Percentiles rank a stretch among this genome's conserved stretches.
Conservation (phyloP, 306 rosid species). For the Erythrophleum fordii region DNA sequence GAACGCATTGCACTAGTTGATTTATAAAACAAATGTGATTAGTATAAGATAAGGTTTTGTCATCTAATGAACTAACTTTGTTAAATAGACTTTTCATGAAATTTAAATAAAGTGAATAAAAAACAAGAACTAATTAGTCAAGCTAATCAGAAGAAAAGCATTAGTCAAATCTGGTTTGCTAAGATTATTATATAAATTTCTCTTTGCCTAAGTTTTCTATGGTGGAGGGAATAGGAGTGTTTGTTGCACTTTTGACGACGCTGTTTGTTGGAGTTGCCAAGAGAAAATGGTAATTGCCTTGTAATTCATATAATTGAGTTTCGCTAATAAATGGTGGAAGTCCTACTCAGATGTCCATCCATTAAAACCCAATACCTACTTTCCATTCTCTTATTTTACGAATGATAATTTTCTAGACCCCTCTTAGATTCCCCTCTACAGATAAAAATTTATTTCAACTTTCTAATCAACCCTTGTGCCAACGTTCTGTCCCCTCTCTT, state of each 20-base stretch:
- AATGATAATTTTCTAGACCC: too few species aligned
- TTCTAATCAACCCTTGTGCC: too few species aligned
- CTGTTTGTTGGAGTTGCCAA: conserved; percentile 25
- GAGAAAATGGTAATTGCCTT: conserved; percentile 16
- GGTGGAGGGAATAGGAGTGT: conserved; percentile 16
- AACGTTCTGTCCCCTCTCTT: too few species aligned
- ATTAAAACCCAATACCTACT: conserved; percentile 36
- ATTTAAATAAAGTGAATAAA: background rate
- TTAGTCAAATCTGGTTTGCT: conserved; percentile 43
- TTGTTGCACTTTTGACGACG: conserved; percentile 27
- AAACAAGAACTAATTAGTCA: background rate
- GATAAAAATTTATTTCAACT: too few species aligned
- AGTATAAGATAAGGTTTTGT: conserved; percentile 1
- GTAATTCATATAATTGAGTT: conserved; percentile 38
- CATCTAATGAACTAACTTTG: background rate
- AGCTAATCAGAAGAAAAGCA: conserved; percentile 12
- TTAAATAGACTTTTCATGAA: background rate
- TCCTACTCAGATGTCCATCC: conserved; percentile 51
- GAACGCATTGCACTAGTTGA: background rate
- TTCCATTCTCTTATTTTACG: conserved; percentile 25
- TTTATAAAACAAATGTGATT: background rate
- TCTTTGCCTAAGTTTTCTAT: conserved; percentile 8
- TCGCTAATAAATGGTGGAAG: conserved; percentile 53
- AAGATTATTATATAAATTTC: background rate
- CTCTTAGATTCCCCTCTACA: too few species aligned